These are phyloP conservation scores for Amesomyces nigricolor DNA, from an alignment of 2,329 filamentous ascomycete species.

Conservation along the genomic window DNA sequence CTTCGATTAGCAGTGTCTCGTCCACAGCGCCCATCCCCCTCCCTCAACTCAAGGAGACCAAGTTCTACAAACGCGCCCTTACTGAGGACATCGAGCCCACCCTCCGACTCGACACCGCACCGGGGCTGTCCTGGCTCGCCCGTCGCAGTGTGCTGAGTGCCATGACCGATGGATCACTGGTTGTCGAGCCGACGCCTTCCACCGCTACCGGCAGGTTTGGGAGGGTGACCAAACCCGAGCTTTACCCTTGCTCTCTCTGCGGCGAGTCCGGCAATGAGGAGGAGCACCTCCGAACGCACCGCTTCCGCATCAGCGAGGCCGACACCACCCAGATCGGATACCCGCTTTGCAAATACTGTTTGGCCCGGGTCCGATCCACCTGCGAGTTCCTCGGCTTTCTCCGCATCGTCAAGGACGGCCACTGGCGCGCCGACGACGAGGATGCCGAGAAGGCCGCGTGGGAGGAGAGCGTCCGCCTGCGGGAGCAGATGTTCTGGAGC, in stretches of 20 bases:
- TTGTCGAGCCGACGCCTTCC: slow-evolving; percentile 80
- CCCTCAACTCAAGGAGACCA: slow-evolving; percentile 76
- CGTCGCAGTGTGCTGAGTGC: slow-evolving; percentile 77
- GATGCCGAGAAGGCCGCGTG: slow-evolving; percentile 84
- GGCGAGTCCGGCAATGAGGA: slow-evolving; percentile 72
- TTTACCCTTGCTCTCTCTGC: slow-evolving; percentile 76
- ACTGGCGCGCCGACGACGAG: slow-evolving; percentile 77
- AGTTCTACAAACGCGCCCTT: slow-evolving; percentile 87
- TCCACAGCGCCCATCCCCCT: slow-evolving; percentile 34
- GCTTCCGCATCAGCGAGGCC: slow-evolving; percentile 82
- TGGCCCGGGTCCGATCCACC: slow-evolving; percentile 74
- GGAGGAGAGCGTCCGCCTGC: slow-evolving; percentile 85
- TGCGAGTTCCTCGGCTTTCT: slow-evolving; percentile 93
- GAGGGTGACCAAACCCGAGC: slow-evolving; percentile 46
- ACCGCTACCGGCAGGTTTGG: slow-evolving; percentile 39
- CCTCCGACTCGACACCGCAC: slow-evolving; percentile 79
- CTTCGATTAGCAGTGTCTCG: slow-evolving; percentile 42
- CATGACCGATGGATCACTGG: slow-evolving; percentile 76
- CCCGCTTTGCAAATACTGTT: slow-evolving; percentile 82
- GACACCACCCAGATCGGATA: slow-evolving; percentile 77
- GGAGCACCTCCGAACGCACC: slow-evolving; percentile 70
- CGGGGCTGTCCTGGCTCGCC: slow-evolving; percentile 88
- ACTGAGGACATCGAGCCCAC: slow-evolving; percentile 94
- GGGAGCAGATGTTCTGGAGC: slow-evolving; percentile 97
- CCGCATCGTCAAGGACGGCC: slow-evolving; percentile 84